Percentiles rank a stretch among this genome's conserved stretches.
Evolutionary conservation across 768 basidiomycete genomes (phyloP).

Genomic region (Mycena venus): DNA sequence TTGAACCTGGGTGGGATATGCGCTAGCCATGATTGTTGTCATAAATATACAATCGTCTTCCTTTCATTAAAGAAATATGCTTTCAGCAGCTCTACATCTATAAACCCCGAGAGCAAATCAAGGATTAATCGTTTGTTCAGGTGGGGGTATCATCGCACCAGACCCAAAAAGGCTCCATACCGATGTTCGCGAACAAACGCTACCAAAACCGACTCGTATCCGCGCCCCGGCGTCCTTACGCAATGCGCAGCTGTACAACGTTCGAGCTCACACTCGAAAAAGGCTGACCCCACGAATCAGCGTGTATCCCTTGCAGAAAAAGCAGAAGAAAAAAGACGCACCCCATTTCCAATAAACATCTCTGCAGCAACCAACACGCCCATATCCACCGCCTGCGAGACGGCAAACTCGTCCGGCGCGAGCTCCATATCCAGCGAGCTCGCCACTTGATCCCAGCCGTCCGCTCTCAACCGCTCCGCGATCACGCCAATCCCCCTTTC

Average conservation of each 20-base stretch:
- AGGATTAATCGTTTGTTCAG: no score
- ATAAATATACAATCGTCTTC: no score
- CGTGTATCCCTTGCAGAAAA: neutral
- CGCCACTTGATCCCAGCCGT: constrained; percentile 55
- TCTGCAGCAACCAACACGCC: constrained; percentile 12
- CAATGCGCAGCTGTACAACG: constrained; percentile 21
- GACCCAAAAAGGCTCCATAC: no score
- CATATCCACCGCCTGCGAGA: constrained; percentile 30
- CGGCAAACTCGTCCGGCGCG: constrained; percentile 7
- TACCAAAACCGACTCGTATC: neutral
- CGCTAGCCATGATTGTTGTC: no score
- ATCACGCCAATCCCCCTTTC: constrained; percentile 58
- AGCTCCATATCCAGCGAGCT: constrained; percentile 41
- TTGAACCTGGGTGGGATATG: no score
- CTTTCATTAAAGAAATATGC: no score
- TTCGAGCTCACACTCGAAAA: constrained; percentile 26
- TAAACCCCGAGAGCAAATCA: no score
- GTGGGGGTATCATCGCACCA: no score
- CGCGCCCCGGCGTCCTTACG: neutral
- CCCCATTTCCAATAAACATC: constrained; percentile 26
- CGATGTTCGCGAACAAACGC: no score
- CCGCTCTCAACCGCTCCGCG: constrained; percentile 45
- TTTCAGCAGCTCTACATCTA: no score
- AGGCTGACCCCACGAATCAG: neutral
- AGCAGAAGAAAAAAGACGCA: neutral